These are phyloP conservation scores for Alternaria gansuensis DNA, from an alignment of 2,329 filamentous ascomycete species.

Conservation along the genomic window DNA sequence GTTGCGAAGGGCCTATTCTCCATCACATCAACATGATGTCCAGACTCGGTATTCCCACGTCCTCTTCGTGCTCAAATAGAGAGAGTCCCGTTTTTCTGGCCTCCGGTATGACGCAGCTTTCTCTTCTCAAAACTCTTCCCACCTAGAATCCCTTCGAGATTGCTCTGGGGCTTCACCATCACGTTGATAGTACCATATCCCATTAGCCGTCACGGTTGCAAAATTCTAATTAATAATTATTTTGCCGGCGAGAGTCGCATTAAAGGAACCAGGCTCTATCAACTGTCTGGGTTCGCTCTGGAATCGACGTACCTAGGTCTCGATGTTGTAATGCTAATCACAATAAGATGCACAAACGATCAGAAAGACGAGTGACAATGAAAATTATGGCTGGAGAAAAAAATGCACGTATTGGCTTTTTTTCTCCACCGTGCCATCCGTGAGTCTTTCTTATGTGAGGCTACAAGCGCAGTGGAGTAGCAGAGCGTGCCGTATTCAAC, in stretches of 20 bases:
- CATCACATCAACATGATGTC: neutral
- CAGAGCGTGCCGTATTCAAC: neutral
- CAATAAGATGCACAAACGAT: no score
- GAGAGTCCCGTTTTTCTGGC: neutral
- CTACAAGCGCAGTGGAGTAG: conserved; percentile 2
- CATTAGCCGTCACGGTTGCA: neutral
- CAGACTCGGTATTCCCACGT: neutral
- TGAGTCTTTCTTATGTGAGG: neutral
- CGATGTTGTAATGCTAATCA: no score
- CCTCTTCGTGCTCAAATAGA: neutral
- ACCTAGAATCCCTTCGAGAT: neutral
- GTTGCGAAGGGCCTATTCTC: neutral
- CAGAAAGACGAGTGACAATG: no score
- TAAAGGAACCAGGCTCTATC: no score
- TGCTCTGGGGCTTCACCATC: neutral
- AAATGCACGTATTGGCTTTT: conserved; percentile 44
- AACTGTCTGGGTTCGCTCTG: no score
- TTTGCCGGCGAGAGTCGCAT: no score
- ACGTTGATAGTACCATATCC: neutral
- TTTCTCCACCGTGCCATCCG: conserved; percentile 19
- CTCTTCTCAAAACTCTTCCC: neutral
- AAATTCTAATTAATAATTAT: neutral
- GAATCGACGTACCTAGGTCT: no score
- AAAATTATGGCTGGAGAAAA: neutral
- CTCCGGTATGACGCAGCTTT: neutral